Evolutionary conservation across 768 basidiomycete genomes (phyloP), one percentile per base, ranked within the genome.

Genomic region (Suillus subalutaceus): DNA sequence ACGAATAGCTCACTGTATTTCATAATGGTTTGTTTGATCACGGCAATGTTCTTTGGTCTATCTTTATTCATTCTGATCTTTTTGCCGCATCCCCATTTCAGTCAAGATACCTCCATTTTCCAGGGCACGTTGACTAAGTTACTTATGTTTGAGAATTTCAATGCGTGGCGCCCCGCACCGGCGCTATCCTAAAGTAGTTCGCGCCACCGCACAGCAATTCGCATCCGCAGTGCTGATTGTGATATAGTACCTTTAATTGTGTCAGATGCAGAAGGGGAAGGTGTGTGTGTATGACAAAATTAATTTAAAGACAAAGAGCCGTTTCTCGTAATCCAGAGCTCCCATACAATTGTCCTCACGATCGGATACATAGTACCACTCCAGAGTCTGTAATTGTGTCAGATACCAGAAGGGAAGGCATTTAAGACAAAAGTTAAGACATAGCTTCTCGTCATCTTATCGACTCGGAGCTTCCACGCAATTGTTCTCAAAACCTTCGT

Each of bases 41-140:
- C 38, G 52, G 52, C 58, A 61, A 35, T 61, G 63, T 40, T 40
- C 18, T 62, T 53, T 53, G 62, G 30, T 41, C 32, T 68, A 67
- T 68, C 68, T 63, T 67, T 66, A 68, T 68, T 67, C 38, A 68
- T n/a, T 50, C 55, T 50, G 13, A 52, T 66, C 43, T 43, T 5
- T 44, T 48, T 20, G 16, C 20, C 40, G 18, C 50, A 48, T 41
- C 18, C 20, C 2, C 15, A 2, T 40, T 26, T 15, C 23, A 37
- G 30, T 18, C 9, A 15, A 32, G 26, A 59, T 30, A 59, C 20
- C 44, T 20, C 44, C 55, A 37, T 35, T 56, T 53, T 35, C 6
- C 30, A 18, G 5, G 30, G 26, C 30, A 26, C 26, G 26, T 30
- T 13, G 10, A 16, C 26, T 26, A 26, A 40, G 38, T 23, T 38